Conservation (phyloP, 2,329 filamentous ascomycete species). For the Chaetomium sp. region DNA sequence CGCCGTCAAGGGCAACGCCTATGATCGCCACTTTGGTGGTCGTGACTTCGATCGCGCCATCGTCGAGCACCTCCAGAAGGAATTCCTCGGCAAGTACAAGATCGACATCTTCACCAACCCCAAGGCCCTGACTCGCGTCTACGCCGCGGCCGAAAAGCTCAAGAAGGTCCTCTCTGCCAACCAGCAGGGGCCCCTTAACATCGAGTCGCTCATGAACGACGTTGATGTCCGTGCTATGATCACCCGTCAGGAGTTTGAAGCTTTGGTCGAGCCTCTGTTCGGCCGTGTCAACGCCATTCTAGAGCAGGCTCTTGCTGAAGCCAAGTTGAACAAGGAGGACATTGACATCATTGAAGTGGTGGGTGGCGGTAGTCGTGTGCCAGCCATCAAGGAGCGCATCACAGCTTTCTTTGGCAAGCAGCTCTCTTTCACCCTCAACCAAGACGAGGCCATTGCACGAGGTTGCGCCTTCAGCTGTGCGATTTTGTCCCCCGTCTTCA, state of each 20-base stretch:
- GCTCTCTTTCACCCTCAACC: constrained; percentile 94
- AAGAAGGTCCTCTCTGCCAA: constrained; percentile 99
- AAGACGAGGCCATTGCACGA: constrained; percentile 92
- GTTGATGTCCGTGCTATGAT: constrained; percentile 83
- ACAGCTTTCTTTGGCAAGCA: constrained; percentile 85
- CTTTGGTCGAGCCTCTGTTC: constrained; percentile 78
- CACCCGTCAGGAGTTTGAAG: constrained; percentile 90
- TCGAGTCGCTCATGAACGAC: constrained; percentile 98
- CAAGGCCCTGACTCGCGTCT: constrained; percentile 82
- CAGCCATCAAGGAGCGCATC: constrained; percentile 83
- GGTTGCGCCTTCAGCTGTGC: constrained; percentile 97
- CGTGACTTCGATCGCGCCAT: constrained; percentile 95
- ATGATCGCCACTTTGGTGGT: constrained; percentile 93
- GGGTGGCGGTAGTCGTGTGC: constrained; percentile 90
- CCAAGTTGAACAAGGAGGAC: constrained; percentile 83
- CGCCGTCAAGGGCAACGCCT: constrained; percentile 84
- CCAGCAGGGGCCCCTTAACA: constrained; percentile 84
- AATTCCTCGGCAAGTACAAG: constrained; percentile 98
- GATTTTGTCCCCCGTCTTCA: constrained; percentile 94
- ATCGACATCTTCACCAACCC: constrained; percentile 87
- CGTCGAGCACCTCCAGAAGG: constrained; percentile 87
- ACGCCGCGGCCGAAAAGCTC: constrained; percentile 86
- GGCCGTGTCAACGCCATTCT: constrained; percentile 65
- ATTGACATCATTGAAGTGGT: constrained; percentile 92
- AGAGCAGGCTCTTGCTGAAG: constrained; percentile 89